A percentile compares a stretch with the other conserved stretches of the same genome.
phyloP scores from a whole-genome alignment of 2,329 filamentous ascomycete genomes.

The Sarocladium strictum region DNA sequence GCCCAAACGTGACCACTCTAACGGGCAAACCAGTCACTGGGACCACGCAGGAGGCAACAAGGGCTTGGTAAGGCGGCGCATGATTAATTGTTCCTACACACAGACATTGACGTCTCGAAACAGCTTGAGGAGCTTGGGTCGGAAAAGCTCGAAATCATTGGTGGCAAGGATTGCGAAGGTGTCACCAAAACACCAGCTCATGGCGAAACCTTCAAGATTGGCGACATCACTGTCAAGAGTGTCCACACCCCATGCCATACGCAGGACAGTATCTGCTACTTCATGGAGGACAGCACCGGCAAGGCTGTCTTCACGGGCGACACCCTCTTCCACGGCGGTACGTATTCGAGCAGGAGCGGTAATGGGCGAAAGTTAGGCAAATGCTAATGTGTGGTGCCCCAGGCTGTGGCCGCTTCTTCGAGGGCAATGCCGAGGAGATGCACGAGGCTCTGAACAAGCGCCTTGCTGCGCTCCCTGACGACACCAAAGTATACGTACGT shows the following conservation, averaged over 20 bases:
- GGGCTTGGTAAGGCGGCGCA: slow-evolving; percentile 56
- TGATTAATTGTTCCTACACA: neutral
- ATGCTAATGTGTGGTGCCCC: slow-evolving; percentile 10
- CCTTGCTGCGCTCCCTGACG: slow-evolving; percentile 73
- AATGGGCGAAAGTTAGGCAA: neutral
- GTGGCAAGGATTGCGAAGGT: slow-evolving; percentile 76
- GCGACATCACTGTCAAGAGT: slow-evolving; percentile 74
- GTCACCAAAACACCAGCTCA: slow-evolving; percentile 74
- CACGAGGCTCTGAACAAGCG: slow-evolving; percentile 85
- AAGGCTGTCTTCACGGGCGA: slow-evolving; percentile 91
- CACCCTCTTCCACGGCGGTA: slow-evolving; percentile 89
- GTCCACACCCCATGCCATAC: slow-evolving; percentile 98
- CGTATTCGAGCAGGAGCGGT: slow-evolving; percentile 9
- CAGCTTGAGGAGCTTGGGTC: slow-evolving; percentile 42
- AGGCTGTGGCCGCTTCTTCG: slow-evolving; percentile 96
- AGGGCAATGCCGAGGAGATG: slow-evolving; percentile 87
- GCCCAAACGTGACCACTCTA: neutral
- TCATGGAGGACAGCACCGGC: slow-evolving; percentile 70
- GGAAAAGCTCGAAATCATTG: slow-evolving; percentile 68
- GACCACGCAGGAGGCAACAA: slow-evolving; percentile 92
- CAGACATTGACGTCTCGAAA: neutral
- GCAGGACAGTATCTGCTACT: slow-evolving; percentile 96
- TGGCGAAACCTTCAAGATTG: slow-evolving; percentile 74
- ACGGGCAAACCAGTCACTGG: slow-evolving; percentile 60
- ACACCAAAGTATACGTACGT: slow-evolving; percentile 84